These are phyloP conservation scores for Trichoderma asperellum DNA, from an alignment of 2,329 filamentous ascomycete species.

Conservation along the genomic window DNA sequence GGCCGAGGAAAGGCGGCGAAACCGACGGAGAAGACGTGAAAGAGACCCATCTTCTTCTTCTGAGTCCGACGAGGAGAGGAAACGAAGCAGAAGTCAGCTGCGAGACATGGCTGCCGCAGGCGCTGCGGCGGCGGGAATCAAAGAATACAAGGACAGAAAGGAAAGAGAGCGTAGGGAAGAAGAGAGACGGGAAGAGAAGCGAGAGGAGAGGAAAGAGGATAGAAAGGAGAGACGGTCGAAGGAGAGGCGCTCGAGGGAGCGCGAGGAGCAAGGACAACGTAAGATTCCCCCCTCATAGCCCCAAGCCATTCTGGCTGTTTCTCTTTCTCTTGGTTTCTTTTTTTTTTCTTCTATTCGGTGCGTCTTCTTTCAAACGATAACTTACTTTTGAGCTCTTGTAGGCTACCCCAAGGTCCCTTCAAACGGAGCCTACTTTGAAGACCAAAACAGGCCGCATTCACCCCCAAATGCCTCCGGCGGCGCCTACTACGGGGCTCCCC, in stretches of 20 bases:
- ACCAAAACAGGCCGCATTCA: constrained; percentile 46
- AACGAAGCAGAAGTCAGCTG: constrained; percentile 59
- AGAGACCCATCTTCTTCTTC: constrained; percentile 42
- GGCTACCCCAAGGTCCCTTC: constrained; percentile 14
- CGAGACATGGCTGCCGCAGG: constrained; percentile 61
- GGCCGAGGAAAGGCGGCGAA: constrained; percentile 48
- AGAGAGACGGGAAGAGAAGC: constrained; percentile 37
- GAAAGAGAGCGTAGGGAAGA: constrained; percentile 49
- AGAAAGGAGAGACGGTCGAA: constrained; percentile 40
- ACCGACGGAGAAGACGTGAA: constrained; percentile 46
- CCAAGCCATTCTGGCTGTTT: neutral
- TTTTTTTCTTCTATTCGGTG: neutral
- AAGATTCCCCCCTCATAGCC: constrained; percentile 33
- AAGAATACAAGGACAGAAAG: constrained; percentile 59
- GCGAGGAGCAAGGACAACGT: constrained; percentile 33
- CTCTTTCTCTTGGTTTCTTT: neutral
- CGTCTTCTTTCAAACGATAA: neutral
- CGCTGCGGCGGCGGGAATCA: constrained; percentile 65
- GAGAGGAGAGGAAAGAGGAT: constrained; percentile 37
- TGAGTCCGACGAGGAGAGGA: constrained; percentile 44
- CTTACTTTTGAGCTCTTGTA: constrained; percentile 26
- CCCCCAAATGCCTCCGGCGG: constrained; percentile 58
- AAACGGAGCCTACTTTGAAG: constrained; percentile 43
- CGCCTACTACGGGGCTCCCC: constrained; percentile 49
- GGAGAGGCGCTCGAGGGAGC: constrained; percentile 42